A percentile compares a stretch with the other conserved stretches of the same genome.
Evolutionary conservation across 768 basidiomycete species (phyloP).

Genomic region (Paxillus involutus): DNA sequence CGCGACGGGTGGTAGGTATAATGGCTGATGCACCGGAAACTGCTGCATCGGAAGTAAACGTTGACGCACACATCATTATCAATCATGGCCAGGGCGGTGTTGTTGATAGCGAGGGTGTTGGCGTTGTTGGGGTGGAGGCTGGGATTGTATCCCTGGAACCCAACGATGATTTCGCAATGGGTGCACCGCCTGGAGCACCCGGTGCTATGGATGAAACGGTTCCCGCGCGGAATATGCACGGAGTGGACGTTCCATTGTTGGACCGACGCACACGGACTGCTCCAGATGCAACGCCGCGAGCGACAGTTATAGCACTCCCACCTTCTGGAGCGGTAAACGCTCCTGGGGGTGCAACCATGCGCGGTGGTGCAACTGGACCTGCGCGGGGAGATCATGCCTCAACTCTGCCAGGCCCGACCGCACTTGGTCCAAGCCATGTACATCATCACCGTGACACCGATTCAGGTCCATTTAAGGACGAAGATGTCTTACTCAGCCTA

Average conservation of each 20-base stretch:
- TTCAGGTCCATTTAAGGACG: slow-evolving; percentile 82
- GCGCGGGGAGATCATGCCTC: slow-evolving; percentile 17
- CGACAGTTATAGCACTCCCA: slow-evolving; percentile 58
- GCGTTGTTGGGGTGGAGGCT: slow-evolving; percentile 58
- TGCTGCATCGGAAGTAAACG: slow-evolving; percentile 38
- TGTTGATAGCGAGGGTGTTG: slow-evolving; percentile 42
- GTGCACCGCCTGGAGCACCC: slow-evolving; percentile 88
- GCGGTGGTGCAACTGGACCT: slow-evolving; percentile 10
- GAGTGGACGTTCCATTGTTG: slow-evolving; percentile 23
- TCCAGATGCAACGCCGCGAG: slow-evolving; percentile 65
- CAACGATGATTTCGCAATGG: slow-evolving; percentile 90
- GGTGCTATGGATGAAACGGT: slow-evolving; percentile 59
- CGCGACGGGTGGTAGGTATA: slow-evolving; percentile 48
- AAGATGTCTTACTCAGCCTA: slow-evolving; percentile 86
- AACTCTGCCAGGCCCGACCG: slow-evolving; percentile 12
- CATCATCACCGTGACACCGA: slow-evolving; percentile 42
- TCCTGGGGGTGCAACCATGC: slow-evolving; percentile 13
- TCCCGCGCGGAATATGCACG: slow-evolving; percentile 26
- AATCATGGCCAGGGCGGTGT: slow-evolving; percentile 43
- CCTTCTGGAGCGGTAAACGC: slow-evolving; percentile 16
- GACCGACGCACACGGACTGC: slow-evolving; percentile 38
- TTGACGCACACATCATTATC: slow-evolving; percentile 53
- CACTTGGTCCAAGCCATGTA: slow-evolving; percentile 30
- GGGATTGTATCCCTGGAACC: slow-evolving; percentile 74
- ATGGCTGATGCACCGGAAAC: slow-evolving; percentile 39